Conservation (phyloP, 2,329 filamentous ascomycete genomes). For the Chrysosporium queenslandicum region DNA sequence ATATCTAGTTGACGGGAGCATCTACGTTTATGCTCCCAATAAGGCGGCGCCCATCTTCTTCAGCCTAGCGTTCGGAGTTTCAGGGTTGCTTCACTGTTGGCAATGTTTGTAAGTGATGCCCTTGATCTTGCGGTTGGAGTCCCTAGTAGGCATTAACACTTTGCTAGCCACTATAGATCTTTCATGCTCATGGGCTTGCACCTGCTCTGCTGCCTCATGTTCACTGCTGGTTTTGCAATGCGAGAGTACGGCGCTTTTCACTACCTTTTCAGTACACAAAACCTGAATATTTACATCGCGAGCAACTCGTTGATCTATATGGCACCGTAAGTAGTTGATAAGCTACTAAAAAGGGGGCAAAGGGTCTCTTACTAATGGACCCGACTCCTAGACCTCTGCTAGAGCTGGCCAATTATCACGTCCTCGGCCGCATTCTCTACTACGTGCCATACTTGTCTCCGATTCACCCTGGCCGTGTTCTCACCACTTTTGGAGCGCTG, state of each 20-base stretch:
- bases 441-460: slow-evolving; percentile 53
- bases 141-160: not conserved
- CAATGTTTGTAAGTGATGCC: slow-evolving; percentile 44
- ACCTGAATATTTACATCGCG: slow-evolving; percentile 37
- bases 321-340: slow-evolving; percentile 25
- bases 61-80: slow-evolving; percentile 40
- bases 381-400: slow-evolving; percentile 44
- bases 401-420: slow-evolving; percentile 52
- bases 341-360: not conserved
- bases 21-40: slow-evolving; percentile 46
- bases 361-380: not conserved
- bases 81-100: slow-evolving; percentile 42
- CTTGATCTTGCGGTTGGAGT: not conserved
- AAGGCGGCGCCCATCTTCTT: slow-evolving; percentile 47
- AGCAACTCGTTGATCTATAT: slow-evolving; percentile 35
- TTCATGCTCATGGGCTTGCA: slow-evolving; percentile 49
- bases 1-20: slow-evolving; percentile 21
- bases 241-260: slow-evolving; percentile 46
- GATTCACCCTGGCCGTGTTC: slow-evolving; percentile 25
- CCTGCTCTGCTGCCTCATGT: slow-evolving; percentile 46
- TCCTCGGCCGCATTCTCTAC: slow-evolving; percentile 50
- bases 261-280: slow-evolving; percentile 29
- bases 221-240: slow-evolving; percentile 47
- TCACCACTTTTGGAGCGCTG: slow-evolving; percentile 39
- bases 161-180: slow-evolving; percentile 44